Conservation (phyloP, 164 flowering plant genomes). For the Paratinospora sagittata region DNA sequence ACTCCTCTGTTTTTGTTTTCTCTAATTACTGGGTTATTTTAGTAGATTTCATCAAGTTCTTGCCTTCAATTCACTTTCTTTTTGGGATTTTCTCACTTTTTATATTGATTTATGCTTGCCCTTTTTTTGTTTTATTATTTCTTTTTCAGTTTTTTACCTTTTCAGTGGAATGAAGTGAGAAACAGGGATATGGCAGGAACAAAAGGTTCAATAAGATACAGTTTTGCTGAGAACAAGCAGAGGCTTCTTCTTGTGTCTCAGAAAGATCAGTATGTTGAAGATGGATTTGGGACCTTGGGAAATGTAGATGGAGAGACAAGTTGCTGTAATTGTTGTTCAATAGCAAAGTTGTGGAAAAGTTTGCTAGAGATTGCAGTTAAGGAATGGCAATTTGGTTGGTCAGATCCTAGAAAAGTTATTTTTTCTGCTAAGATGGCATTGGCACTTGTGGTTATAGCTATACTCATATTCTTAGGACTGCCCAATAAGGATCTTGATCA, state of each 20-base stretch:
- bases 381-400: constrained; percentile 46
- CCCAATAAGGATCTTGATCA: constrained; percentile 41
- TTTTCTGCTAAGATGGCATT: constrained; percentile 68
- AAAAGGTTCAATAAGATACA: constrained; percentile 27
- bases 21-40: too few relatives aligned
- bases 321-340: constrained; percentile 18
- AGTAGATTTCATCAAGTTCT: too few relatives aligned
- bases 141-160: too few relatives aligned
- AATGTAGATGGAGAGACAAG: constrained; percentile 12
- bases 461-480: constrained; percentile 56
- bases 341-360: constrained; percentile 11
- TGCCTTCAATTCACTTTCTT: too few relatives aligned
- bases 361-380: constrained; percentile 21
- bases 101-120: too few relatives aligned
- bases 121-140: too few relatives aligned
- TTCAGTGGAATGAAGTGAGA: too few relatives aligned
- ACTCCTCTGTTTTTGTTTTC: too few relatives aligned
- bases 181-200: constrained; percentile 11
- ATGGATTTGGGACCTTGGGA: constrained; percentile 19
- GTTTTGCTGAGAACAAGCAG: constrained; percentile 24
- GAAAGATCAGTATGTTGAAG: constrained; percentile 3
- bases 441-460: constrained; percentile 47
- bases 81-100: too few relatives aligned
- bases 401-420: constrained; percentile 57
- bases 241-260: constrained; percentile 22